These are phyloP conservation scores for Pythium monospermum DNA, from an alignment of 352 stramenopile species.

Conservation along the genomic window DNA sequence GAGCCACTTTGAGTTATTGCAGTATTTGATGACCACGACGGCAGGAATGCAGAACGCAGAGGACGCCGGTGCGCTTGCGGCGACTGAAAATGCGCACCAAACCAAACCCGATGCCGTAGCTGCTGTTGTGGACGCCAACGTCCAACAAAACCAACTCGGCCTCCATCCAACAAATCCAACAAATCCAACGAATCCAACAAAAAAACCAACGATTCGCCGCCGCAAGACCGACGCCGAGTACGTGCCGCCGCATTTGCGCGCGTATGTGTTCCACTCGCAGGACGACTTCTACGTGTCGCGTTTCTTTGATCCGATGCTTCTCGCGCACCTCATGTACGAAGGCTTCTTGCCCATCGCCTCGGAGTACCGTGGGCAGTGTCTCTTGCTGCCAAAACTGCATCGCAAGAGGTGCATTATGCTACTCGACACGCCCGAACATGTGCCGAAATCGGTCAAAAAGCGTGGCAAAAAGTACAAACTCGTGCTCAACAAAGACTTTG, in stretches of 20 bases:
- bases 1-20: too few relatives aligned
- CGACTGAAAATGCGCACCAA: slow-evolving; percentile 18
- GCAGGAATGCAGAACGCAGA: slow-evolving; percentile 15
- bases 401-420: slow-evolving; percentile 85
- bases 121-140: background rate
- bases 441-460: slow-evolving; percentile 89
- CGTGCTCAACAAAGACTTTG: slow-evolving; percentile 87
- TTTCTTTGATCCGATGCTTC: slow-evolving; percentile 83
- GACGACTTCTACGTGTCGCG: slow-evolving; percentile 92
- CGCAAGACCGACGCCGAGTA: slow-evolving; percentile 60
- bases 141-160: background rate
- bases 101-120: background rate
- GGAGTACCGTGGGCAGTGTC: slow-evolving; percentile 54
- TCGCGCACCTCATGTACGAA: slow-evolving; percentile 91
- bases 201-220: background rate
- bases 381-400: slow-evolving; percentile 89
- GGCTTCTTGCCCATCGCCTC: slow-evolving; percentile 94
- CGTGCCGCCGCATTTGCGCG: slow-evolving; percentile 79
- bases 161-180: background rate
- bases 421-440: slow-evolving; percentile 55
- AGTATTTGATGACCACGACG: slow-evolving; percentile 14
- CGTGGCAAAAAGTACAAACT: slow-evolving; percentile 84
- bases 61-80: slow-evolving; percentile 17
- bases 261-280: slow-evolving; percentile 88
- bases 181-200: background rate